Conservation (phyloP, 176 grass and related monocot genomes). For the Aegilops tauschii region DNA sequence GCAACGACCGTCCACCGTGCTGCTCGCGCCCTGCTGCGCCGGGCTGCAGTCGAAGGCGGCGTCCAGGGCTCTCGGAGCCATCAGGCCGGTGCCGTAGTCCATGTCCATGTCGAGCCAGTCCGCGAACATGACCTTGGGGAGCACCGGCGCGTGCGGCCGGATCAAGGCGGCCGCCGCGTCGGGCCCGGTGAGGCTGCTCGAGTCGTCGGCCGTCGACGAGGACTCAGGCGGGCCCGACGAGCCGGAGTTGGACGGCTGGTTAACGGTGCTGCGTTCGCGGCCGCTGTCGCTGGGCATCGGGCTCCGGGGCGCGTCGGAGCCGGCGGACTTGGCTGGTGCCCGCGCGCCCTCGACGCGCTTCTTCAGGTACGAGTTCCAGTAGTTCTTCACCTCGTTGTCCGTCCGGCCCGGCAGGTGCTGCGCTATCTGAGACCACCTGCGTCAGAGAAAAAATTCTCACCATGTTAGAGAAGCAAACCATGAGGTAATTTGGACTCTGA, state of each 20-base stretch:
- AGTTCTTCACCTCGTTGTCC: conserved; percentile 97
- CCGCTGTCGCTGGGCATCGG: not conserved
- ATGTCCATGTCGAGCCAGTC: conserved; percentile 78
- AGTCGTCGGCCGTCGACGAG: conserved; percentile 46
- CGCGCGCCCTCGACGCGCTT: conserved; percentile 56
- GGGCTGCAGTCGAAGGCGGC: conserved; percentile 25
- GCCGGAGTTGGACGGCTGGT: conserved; percentile 39
- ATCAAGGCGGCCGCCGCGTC: not conserved
- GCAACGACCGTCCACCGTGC: not conserved
- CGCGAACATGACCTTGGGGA: conserved; percentile 84
- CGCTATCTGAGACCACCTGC: conserved; percentile 94
- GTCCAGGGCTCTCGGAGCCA: conserved; percentile 13
- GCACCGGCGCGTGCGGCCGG: conserved; percentile 39
- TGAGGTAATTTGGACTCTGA: not conserved
- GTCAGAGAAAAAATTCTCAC: not conserved
- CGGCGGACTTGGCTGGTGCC: conserved; percentile 19
- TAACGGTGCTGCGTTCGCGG: conserved; percentile 2
- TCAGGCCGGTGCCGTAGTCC: conserved; percentile 48
- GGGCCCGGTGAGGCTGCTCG: conserved; percentile 39
- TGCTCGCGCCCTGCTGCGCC: conserved; percentile 9
- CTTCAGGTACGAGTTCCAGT: conserved; percentile 99
- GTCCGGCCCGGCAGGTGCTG: conserved; percentile 84
- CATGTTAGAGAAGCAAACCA: not conserved
- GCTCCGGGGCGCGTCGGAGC: conserved; percentile 29
- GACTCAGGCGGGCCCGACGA: conserved; percentile 42